Conservation (phyloP, 441 rosid species). For the Mallotus japonicus region DNA sequence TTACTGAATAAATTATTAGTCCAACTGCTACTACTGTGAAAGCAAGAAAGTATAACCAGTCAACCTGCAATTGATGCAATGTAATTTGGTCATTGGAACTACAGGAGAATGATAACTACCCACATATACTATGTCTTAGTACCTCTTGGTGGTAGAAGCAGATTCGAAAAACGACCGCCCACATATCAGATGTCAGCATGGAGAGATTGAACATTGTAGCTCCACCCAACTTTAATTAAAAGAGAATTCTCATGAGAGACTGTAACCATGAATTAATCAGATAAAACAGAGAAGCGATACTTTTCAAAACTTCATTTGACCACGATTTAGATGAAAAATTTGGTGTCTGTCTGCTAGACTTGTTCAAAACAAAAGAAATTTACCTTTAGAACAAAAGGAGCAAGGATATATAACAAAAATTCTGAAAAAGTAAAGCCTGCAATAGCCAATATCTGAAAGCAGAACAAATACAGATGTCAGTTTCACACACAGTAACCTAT, state of each 20-base stretch:
- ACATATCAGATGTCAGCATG: conserved; percentile 58
- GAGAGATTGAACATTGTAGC: conserved; percentile 64
- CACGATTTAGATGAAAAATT: no score
- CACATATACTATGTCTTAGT: neutral
- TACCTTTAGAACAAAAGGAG: conserved; percentile 52
- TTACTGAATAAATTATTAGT: conserved; percentile 43
- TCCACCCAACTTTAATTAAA: conserved; percentile 42
- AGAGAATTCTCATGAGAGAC: neutral
- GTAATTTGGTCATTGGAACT: neutral
- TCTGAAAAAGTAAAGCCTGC: conserved; percentile 34
- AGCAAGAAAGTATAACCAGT: conserved; percentile 54
- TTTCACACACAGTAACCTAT: neutral
- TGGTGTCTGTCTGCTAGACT: no score
- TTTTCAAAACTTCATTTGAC: neutral
- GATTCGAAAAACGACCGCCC: conserved; percentile 58
- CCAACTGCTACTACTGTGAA: conserved; percentile 45
- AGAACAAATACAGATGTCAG: neutral
- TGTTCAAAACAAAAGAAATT: no score
- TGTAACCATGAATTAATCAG: neutral
- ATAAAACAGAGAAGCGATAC: no score
- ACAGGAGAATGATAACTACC: neutral
- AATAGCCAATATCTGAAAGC: conserved; percentile 42
- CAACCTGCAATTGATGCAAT: conserved; percentile 40
- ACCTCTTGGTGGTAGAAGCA: conserved; percentile 57
- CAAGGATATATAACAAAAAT: conserved; percentile 39